These are phyloP conservation scores for Arbutus unedo DNA, from an alignment of 148 eudicot species.

Conservation along the genomic window DNA sequence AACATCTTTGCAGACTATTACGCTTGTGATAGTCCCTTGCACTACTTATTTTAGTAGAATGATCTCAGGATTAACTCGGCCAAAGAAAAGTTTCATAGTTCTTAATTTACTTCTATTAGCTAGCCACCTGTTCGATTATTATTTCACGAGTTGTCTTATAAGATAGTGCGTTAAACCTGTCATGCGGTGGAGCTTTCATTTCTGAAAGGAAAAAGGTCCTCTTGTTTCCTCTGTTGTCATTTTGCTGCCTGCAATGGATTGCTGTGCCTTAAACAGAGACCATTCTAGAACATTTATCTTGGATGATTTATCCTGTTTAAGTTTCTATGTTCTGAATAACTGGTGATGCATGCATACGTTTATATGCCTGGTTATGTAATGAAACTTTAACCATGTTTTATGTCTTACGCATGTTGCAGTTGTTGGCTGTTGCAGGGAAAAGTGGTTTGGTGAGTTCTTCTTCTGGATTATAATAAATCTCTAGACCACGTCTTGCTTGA, in stretches of 20 bases:
- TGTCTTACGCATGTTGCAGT: constrained; percentile 45
- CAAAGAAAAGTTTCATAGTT: too few species aligned
- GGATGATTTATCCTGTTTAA: not conserved
- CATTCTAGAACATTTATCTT: not conserved
- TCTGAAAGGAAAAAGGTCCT: not conserved
- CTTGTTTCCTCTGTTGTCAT: not conserved
- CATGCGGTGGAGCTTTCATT: not conserved
- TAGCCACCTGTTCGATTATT: not conserved
- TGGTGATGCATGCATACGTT: not conserved
- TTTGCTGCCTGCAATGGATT: not conserved
- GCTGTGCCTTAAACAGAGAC: not conserved
- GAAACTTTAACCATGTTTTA: not conserved
- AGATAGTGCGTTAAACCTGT: not conserved
- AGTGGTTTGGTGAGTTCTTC: constrained; percentile 65
- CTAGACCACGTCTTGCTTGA: not conserved
- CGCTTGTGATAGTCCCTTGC: not conserved
- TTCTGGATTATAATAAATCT: not conserved
- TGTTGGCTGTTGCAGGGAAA: constrained; percentile 83
- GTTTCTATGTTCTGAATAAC: not conserved
- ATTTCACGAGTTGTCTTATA: not conserved
- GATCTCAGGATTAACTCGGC: too few species aligned
- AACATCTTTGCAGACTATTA: not conserved
- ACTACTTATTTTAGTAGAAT: not conserved
- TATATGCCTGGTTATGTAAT: too few species aligned
- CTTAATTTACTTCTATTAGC: not conserved